These are phyloP conservation scores for Przewalskia tangutica DNA, from an alignment of 257 asterid genomes.

Conservation along the genomic window DNA sequence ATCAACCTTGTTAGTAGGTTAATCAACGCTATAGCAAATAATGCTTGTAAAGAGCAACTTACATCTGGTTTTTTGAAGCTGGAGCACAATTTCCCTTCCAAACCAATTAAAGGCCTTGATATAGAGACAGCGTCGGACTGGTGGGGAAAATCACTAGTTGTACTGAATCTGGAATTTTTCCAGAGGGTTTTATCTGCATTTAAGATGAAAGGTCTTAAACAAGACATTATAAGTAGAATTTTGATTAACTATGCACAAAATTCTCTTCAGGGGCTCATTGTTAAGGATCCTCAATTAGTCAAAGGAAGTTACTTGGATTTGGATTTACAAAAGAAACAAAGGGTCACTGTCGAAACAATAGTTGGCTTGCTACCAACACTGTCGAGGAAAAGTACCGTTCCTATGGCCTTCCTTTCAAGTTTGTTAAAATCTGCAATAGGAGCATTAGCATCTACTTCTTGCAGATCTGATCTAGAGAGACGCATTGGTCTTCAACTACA, in stretches of 20 bases:
- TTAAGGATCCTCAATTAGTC: conserved; percentile 35
- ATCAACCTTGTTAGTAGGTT: conserved; percentile 41
- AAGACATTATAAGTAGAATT: conserved; percentile 61
- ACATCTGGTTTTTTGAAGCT: conserved; percentile 70
- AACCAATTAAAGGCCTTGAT: conserved; percentile 23
- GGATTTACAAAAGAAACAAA: conserved; percentile 53
- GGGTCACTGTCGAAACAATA: conserved; percentile 53
- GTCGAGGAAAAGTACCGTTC: conserved; percentile 70
- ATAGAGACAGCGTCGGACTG: conserved; percentile 51
- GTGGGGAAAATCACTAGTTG: conserved; percentile 73
- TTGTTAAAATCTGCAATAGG: conserved; percentile 63
- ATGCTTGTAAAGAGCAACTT: conserved; percentile 80
- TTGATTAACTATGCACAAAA: conserved; percentile 73
- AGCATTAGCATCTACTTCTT: conserved; percentile 50
- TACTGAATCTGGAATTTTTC: conserved; percentile 62
- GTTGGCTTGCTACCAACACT: conserved; percentile 55
- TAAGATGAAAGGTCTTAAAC: conserved; percentile 68
- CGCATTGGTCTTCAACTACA: conserved; percentile 76
- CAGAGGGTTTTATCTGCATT: conserved; percentile 62
- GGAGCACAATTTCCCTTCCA: conserved; percentile 47
- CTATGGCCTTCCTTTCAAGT: conserved; percentile 78
- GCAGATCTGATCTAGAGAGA: conserved; percentile 76
- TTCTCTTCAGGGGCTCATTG: conserved; percentile 48
- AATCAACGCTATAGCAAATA: conserved; percentile 56
- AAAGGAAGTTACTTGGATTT: conserved; percentile 36